Evolutionary conservation across 2,329 filamentous ascomycete species (phyloP), one percentile per base, ranked within the genome.

Genomic region (Dactylella cylindrospora): DNA sequence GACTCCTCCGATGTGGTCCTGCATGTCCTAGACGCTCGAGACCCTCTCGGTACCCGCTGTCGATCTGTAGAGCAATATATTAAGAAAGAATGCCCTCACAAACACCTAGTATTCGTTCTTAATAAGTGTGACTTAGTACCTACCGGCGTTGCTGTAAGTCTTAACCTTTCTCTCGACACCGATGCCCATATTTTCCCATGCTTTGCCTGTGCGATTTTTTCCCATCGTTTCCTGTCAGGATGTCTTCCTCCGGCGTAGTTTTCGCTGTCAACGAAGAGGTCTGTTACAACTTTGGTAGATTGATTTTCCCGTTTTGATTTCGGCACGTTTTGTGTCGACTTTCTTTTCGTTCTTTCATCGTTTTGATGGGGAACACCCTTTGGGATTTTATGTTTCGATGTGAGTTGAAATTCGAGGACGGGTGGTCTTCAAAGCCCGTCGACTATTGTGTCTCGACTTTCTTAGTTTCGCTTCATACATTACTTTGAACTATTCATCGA

Each of bases 201-300:
- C 44, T 47, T 65, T 45, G 46, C 64, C 66, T 66, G 70, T 73
- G 70, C 71, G 71, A 74, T 43, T 50, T 19, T 32, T 44, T 78
- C 80, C 84, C 84, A 87, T 83, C 79, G 79, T 64, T 75, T 77
- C 75, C 79, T 76, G 90, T 93, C 89, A 94, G 54, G 57, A 62
- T 53, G 49, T 62, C 57, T 62, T 62, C 57, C 32, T 52, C 33
- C 28, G 40, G 57, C 57, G 57, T 23, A 47, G 44, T 39, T 49
- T 43, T 50, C 49, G 57, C 49, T 76, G 72, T 74, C 79, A 73
- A 84, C 93, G 85, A 84, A 84, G 82, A 78, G 76, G 81, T 88
- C 90, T 94, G 93, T 98, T 98, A 98, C 88, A 89, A 86, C 86
- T 83, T 88, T 96, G 93, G 93, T 85, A 97, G 82, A 98, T 84